These are phyloP conservation scores for Ophiosphaerella korrae DNA, from an alignment of 2,329 filamentous ascomycete species.

Conservation along the genomic window DNA sequence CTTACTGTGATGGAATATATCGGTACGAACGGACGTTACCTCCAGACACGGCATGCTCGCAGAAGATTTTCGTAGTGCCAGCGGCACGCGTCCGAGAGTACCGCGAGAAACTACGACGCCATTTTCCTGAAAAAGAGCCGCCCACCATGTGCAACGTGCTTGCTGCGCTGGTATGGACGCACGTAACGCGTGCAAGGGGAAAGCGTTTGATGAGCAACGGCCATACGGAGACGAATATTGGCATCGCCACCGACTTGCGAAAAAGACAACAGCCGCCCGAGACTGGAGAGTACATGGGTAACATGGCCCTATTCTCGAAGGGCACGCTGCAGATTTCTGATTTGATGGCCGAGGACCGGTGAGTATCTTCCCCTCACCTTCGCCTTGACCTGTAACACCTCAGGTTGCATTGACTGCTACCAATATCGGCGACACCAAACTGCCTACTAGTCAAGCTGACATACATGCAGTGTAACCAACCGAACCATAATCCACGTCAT, in stretches of 20 bases:
- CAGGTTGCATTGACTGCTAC: slow-evolving; percentile 6
- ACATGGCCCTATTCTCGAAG: slow-evolving; percentile 40
- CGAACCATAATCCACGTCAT: slow-evolving; percentile 36
- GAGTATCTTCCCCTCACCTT: slow-evolving; percentile 18
- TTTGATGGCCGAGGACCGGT: slow-evolving; percentile 34
- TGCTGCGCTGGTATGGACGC: slow-evolving; percentile 43
- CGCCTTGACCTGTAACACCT: slow-evolving; percentile 5
- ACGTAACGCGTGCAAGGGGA: slow-evolving; percentile 40
- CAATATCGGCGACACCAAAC: slow-evolving; percentile 7
- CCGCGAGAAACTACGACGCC: slow-evolving; percentile 27
- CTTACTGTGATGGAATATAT: slow-evolving; percentile 33
- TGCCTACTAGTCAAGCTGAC: slow-evolving; percentile 16
- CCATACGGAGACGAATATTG: slow-evolving; percentile 30
- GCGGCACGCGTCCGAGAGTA: slow-evolving; percentile 31
- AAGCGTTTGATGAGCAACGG: slow-evolving; percentile 21
- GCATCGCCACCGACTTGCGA: slow-evolving; percentile 39
- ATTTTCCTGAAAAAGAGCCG: slow-evolving; percentile 22
- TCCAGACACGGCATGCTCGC: slow-evolving; percentile 29
- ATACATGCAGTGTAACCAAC: slow-evolving; percentile 33
- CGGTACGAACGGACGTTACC: slow-evolving; percentile 35
- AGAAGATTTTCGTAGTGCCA: slow-evolving; percentile 37
- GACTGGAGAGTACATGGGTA: slow-evolving; percentile 35
- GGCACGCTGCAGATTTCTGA: slow-evolving; percentile 33
- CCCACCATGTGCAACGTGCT: slow-evolving; percentile 41
- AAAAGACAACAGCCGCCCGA: slow-evolving; percentile 32